Percentiles rank a stretch among this genome's conserved stretches.
Evolutionary conservation across 2,329 filamentous ascomycete genomes (phyloP).

Genomic region (Geosmithia putterillii): DNA sequence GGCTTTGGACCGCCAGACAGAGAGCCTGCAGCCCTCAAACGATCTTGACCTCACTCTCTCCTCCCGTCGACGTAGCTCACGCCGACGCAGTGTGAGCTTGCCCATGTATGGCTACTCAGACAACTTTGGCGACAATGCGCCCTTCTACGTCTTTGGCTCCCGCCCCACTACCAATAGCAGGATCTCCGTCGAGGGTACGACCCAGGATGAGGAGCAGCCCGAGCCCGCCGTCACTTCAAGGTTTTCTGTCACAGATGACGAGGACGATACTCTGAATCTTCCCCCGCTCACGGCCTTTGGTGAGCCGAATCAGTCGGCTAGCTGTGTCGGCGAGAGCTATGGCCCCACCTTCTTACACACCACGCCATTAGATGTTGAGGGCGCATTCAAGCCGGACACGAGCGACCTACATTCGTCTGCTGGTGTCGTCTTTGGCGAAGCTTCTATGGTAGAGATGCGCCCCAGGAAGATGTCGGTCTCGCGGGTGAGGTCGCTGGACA

Average conservation of each 20-base stretch:
- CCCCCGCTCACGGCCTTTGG: slow-evolving; percentile 8
- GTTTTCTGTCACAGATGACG: slow-evolving; percentile 14
- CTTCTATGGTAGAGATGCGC: slow-evolving; percentile 23
- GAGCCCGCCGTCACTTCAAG: slow-evolving; percentile 10
- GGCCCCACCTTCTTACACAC: slow-evolving; percentile 7
- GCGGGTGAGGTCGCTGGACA: slow-evolving; percentile 24
- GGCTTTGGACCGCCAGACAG: slow-evolving; percentile 41
- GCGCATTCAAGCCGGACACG: slow-evolving; percentile 19
- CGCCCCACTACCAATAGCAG: slow-evolving; percentile 1
- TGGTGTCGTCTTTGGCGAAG: slow-evolving; percentile 25
- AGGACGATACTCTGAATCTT: slow-evolving; percentile 11
- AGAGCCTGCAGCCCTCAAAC: slow-evolving; percentile 34
- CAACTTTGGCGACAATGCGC: slow-evolving; percentile 27
- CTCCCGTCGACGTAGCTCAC: slow-evolving; percentile 30
- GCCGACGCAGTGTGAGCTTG: slow-evolving; percentile 28
- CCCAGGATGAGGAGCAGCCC: slow-evolving; percentile 10
- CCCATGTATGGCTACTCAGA: slow-evolving; percentile 32
- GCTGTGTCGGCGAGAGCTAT: slow-evolving; percentile 21
- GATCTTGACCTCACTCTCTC: slow-evolving; percentile 32
- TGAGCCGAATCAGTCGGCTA: slow-evolving; percentile 15
- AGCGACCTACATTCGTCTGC: slow-evolving; percentile 21
- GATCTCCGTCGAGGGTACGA: slow-evolving; percentile 2
- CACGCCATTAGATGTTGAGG: slow-evolving; percentile 9
- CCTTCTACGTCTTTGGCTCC: slow-evolving; percentile 34
- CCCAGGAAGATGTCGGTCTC: slow-evolving; percentile 12